These are phyloP conservation scores for Cymodocea nodosa DNA, from an alignment of 116 monocot genomes.

Conservation along the genomic window DNA sequence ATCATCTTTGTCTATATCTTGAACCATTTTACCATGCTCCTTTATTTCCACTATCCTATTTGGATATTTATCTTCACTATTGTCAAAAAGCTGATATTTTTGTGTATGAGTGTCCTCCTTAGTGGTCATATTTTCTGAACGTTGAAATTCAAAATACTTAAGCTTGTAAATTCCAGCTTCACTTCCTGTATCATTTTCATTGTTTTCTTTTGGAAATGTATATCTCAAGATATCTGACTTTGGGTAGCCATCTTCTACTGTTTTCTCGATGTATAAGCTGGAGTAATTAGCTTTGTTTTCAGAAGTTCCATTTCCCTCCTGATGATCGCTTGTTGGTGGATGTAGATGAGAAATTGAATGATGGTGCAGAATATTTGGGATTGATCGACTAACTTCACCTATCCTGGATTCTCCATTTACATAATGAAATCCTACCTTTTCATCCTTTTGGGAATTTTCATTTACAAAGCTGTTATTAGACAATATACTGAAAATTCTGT, in stretches of 20 bases:
- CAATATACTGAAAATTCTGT: neutral
- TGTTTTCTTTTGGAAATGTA: neutral
- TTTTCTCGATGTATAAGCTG: neutral
- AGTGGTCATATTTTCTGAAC: neutral
- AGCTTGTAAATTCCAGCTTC: neutral
- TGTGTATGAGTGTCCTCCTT: neutral
- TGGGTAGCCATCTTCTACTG: neutral
- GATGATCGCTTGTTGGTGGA: too few relatives aligned
- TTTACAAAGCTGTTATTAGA: neutral
- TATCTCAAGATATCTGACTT: neutral
- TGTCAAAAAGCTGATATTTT: neutral
- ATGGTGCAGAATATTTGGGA: neutral
- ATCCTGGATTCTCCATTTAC: neutral
- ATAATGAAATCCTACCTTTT: neutral
- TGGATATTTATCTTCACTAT: neutral
- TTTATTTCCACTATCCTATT: neutral
- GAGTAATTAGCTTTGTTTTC: neutral
- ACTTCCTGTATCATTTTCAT: neutral
- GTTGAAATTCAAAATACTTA: neutral
- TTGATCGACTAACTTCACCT: neutral
- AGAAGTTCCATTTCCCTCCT: neutral
- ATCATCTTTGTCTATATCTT: neutral
- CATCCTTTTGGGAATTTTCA: neutral
- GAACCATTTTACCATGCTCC: neutral
- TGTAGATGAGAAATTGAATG: neutral